A percentile compares a stretch with the other conserved stretches of the same genome.
These are phyloP conservation scores for Podosphaera fusca DNA, from an alignment of 2,329 filamentous ascomycete genomes.

Conservation along the genomic window DNA sequence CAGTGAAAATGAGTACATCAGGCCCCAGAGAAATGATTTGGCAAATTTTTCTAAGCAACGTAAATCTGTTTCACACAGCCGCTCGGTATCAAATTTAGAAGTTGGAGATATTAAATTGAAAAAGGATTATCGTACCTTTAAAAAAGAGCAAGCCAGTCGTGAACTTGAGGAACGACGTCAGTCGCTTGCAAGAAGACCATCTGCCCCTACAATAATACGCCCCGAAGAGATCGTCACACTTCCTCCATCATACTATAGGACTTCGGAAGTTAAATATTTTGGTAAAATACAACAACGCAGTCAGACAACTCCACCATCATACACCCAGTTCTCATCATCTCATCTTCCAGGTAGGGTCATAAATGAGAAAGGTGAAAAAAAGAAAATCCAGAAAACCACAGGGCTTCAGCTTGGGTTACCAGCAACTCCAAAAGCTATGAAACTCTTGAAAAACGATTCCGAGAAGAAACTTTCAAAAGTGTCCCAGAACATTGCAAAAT, in stretches of 20 bases:
- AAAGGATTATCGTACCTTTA: constrained; percentile 37
- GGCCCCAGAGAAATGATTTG: constrained; percentile 8
- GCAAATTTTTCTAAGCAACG: constrained; percentile 6
- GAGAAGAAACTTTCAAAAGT: constrained; percentile 32
- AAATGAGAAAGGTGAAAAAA: not conserved
- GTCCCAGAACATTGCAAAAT: constrained; percentile 27
- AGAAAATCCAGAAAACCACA: constrained; percentile 19
- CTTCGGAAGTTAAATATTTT: not conserved
- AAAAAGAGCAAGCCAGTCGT: constrained; percentile 54
- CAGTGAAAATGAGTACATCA: constrained; percentile 8
- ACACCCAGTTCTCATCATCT: constrained; percentile 8
- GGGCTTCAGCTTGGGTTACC: constrained; percentile 52
- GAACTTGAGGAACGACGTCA: constrained; percentile 75
- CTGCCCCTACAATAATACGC: constrained; percentile 57
- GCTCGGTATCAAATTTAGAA: constrained; percentile 23
- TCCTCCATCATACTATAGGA: constrained; percentile 12
- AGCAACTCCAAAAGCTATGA: constrained; percentile 78
- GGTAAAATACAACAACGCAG: constrained; percentile 27
- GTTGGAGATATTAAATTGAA: constrained; percentile 30
- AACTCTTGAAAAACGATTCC: constrained; percentile 45
- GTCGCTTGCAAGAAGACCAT: constrained; percentile 60
- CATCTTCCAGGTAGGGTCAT: constrained; percentile 18
- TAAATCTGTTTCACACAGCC: constrained; percentile 12
- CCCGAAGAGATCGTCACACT: constrained; percentile 30
- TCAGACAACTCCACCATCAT: constrained; percentile 30